Evolutionary conservation across 106 monocot genomes (phyloP).

Genomic region (Dendrobium huoshanense): DNA sequence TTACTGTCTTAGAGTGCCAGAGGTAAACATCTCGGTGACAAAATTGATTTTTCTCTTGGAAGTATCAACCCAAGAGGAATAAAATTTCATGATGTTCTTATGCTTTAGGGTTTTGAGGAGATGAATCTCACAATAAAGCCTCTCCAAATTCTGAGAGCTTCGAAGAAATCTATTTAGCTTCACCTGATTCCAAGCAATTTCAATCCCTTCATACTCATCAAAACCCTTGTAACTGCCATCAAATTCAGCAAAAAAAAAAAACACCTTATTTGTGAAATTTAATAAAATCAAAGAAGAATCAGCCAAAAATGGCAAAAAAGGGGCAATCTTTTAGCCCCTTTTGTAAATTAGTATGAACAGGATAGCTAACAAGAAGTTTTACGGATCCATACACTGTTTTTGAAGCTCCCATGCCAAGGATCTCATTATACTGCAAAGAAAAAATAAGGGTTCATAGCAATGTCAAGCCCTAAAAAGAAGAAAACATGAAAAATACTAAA

Average conservation of each 20-base stretch:
- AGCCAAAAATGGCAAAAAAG: background rate
- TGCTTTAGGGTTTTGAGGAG: slow-evolving; percentile 37
- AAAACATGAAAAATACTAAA: background rate
- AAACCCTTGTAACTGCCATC: slow-evolving; percentile 35
- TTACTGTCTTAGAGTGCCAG: slow-evolving; percentile 39
- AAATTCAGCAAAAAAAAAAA: slow-evolving; percentile 2
- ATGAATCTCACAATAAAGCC: slow-evolving; percentile 36
- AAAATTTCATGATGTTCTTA: slow-evolving; percentile 45
- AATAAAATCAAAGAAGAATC: background rate
- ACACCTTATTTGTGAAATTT: background rate
- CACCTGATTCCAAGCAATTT: slow-evolving; percentile 57
- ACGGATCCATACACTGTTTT: slow-evolving; percentile 54
- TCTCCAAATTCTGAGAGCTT: slow-evolving; percentile 25
- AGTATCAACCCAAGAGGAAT: slow-evolving; percentile 37
- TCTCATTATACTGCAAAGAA: slow-evolving; percentile 62
- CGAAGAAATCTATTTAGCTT: slow-evolving; percentile 21
- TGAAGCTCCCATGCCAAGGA: slow-evolving; percentile 64
- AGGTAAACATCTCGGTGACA: slow-evolving; percentile 49
- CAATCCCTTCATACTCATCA: slow-evolving; percentile 42
- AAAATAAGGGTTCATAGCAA: background rate
- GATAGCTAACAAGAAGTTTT: background rate
- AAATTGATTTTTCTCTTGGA: slow-evolving; percentile 32
- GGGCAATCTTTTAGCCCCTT: background rate
- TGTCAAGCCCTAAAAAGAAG: background rate
- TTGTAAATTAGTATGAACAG: background rate